Evolutionary conservation across 1,284 basidiomycete genomes (phyloP).

Genomic region (Abortiporus biennis): DNA sequence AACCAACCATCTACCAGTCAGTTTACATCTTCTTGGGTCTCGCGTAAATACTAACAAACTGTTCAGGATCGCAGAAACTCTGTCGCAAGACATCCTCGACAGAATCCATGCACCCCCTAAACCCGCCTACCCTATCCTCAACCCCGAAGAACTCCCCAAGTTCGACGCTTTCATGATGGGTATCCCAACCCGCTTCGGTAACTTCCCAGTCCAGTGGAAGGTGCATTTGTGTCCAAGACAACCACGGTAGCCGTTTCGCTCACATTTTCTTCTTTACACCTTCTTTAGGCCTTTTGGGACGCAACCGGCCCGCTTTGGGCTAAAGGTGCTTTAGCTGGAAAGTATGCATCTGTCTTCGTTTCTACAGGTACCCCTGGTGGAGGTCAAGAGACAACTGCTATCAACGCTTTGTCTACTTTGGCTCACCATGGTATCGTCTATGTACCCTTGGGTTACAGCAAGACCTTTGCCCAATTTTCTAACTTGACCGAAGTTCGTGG

Average conservation of each 20-base stretch:
- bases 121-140: constrained; percentile 68
- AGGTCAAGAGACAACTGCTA: constrained; percentile 68
- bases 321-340: constrained; percentile 67
- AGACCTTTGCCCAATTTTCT: constrained; percentile 49
- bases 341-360: constrained; percentile 74
- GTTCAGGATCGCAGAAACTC: constrained; percentile 75
- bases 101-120: constrained; percentile 76
- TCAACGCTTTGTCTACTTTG: constrained; percentile 67
- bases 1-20: constrained; percentile 68
- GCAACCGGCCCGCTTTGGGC: constrained; percentile 77
- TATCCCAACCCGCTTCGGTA: constrained; percentile 75
- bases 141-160: constrained; percentile 54
- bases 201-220: constrained; percentile 69
- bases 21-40: constrained; percentile 21
- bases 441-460: constrained; percentile 76
- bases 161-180: constrained; percentile 71
- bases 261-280: not conserved
- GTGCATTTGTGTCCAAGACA: constrained; percentile 24
- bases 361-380: constrained; percentile 62
- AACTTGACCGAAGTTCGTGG: constrained; percentile 65
- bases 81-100: constrained; percentile 68
- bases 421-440: constrained; percentile 78
- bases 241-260: not conserved
- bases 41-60: not conserved
- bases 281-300: constrained; percentile 73